Evolutionary conservation across 305 asterid genomes (phyloP).

Genomic region (Solanum hybrid): DNA sequence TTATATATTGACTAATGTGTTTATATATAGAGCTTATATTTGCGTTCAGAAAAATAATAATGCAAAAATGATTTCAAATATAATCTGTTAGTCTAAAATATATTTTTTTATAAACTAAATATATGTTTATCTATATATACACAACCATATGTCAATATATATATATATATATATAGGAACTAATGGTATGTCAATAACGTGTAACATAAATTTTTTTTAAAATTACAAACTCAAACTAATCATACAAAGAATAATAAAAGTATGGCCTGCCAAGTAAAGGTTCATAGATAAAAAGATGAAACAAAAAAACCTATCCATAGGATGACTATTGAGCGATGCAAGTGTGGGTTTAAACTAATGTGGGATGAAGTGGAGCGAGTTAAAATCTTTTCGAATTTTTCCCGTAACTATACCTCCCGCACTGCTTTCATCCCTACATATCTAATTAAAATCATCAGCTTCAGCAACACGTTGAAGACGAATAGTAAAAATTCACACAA

Average conservation of each 20-base stretch:
- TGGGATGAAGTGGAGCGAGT: background rate
- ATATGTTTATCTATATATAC: background rate
- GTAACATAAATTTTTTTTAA: accelerated
- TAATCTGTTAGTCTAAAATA: background rate
- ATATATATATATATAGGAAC: no score
- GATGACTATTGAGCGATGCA: background rate
- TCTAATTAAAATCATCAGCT: background rate
- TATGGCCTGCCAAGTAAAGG: background rate
- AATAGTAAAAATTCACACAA: no score
- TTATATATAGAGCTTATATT: no score
- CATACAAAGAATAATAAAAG: background rate
- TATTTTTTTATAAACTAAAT: no score
- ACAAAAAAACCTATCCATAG: background rate
- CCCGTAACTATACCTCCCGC: no score
- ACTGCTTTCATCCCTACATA: no score
- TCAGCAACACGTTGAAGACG: background rate
- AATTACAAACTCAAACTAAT: background rate
- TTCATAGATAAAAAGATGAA: background rate
- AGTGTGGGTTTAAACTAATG: background rate
- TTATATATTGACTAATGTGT: no score
- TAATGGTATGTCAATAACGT: background rate
- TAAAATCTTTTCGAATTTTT: no score
- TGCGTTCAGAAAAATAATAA: no score
- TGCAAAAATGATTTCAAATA: background rate
- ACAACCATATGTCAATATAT: background rate